phyloP scores from a whole-genome alignment of 2,329 filamentous ascomycete genomes.

The Cladophialophora immunda region DNA sequence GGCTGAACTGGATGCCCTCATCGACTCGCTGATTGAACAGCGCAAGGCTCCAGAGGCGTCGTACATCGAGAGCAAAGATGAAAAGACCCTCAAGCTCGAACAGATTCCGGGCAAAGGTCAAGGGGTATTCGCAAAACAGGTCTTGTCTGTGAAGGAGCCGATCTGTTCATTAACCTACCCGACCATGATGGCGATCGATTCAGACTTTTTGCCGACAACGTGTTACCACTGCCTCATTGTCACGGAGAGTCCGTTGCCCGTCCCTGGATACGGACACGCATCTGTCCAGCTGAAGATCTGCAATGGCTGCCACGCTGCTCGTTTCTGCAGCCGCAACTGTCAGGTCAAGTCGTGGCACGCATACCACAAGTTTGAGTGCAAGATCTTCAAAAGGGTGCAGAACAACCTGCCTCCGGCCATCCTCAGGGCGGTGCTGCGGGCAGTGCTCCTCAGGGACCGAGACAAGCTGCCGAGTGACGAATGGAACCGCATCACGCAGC shows the following conservation, averaged over 20 bases:
- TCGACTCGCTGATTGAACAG: conserved; percentile 24
- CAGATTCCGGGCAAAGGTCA: conserved; percentile 23
- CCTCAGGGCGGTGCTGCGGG: conserved; percentile 63
- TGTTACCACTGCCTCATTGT: conserved; percentile 32
- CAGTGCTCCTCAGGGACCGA: conserved; percentile 56
- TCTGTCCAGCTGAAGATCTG: conserved; percentile 58
- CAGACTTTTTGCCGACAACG: conserved; percentile 24
- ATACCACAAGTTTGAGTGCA: conserved; percentile 68
- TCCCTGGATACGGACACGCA: conserved; percentile 35
- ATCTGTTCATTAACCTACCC: conserved; percentile 24
- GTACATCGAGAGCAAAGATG: conserved; percentile 21
- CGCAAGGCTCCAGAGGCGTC: conserved; percentile 19
- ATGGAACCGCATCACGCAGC: conserved; percentile 42
- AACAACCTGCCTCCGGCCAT: conserved; percentile 62
- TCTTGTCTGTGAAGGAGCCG: conserved; percentile 24
- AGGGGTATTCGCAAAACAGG: conserved; percentile 22
- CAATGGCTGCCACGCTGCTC: conserved; percentile 64
- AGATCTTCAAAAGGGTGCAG: conserved; percentile 56
- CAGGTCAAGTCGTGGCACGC: conserved; percentile 67
- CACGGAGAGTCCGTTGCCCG: conserved; percentile 26
- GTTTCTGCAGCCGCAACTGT: conserved; percentile 69
- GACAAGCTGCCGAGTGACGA: conserved; percentile 49
- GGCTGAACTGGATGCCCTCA: conserved; percentile 13
- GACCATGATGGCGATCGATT: conserved; percentile 27
- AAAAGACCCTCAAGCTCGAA: conserved; percentile 17